Conservation (phyloP, 192 early-diverging fungal species). For the Coemansia sp. region DNA sequence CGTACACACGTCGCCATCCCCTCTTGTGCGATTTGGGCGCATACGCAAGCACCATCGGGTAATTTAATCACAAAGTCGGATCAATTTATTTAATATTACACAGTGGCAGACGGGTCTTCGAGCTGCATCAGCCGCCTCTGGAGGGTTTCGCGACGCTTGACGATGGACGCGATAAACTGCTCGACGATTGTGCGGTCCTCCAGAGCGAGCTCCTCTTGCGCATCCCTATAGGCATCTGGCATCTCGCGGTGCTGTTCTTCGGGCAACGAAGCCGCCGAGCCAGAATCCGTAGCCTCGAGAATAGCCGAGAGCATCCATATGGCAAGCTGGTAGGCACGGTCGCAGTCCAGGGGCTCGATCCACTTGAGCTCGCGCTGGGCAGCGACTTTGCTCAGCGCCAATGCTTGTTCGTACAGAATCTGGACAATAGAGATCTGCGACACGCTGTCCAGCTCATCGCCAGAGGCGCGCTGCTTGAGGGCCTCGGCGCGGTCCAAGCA, state of each 20-base stretch:
- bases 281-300: conserved; percentile 47
- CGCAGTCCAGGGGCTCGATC: conserved; percentile 68
- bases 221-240: not conserved
- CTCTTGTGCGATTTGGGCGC: not conserved
- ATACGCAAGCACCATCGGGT: conserved; percentile 13
- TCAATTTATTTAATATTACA: not conserved
- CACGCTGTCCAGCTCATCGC: conserved; percentile 57
- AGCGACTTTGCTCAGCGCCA: conserved; percentile 62
- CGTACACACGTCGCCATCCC: not conserved
- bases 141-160: conserved; percentile 50
- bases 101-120: conserved; percentile 7
- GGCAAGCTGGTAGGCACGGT: conserved; percentile 72
- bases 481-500: conserved; percentile 84
- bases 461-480: conserved; percentile 60
- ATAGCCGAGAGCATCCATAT: conserved; percentile 80
- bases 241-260: not conserved
- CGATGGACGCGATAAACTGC: conserved; percentile 53
- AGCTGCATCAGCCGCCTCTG: conserved; percentile 36
- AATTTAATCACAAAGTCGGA: not conserved
- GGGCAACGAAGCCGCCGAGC: not conserved
- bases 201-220: conserved; percentile 28
- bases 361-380: conserved; percentile 69
- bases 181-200: conserved; percentile 55
- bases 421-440: conserved; percentile 62
- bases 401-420: conserved; percentile 72